Conservation (phyloP, 805 yeast species). For the Ogataea chonburiensis region DNA sequence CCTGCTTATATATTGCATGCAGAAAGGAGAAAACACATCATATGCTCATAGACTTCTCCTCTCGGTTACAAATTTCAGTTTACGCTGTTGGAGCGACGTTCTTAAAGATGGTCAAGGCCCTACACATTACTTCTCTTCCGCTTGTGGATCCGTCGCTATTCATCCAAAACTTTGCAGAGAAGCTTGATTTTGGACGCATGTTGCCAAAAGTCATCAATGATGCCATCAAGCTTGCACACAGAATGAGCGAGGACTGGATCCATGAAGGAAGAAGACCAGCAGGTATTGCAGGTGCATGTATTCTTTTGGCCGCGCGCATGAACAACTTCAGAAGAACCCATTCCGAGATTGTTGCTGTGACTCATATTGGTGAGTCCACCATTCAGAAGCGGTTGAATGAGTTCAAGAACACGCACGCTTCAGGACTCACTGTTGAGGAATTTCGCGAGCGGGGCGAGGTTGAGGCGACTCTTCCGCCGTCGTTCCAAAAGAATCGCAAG, state of each 20-base stretch:
- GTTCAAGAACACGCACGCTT: slow-evolving; percentile 76
- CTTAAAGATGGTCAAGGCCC: slow-evolving; percentile 82
- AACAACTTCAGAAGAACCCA: slow-evolving; percentile 90
- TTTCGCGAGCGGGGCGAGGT: slow-evolving; percentile 53
- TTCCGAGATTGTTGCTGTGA: slow-evolving; percentile 90
- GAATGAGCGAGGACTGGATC: slow-evolving; percentile 96
- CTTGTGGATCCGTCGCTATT: slow-evolving; percentile 92
- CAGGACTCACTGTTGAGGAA: slow-evolving; percentile 64
- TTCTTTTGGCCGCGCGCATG: slow-evolving; percentile 93
- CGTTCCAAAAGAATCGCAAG: slow-evolving; percentile 62
- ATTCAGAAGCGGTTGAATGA: slow-evolving; percentile 87
- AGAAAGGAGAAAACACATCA: slow-evolving; percentile 88
- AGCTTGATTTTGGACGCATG: slow-evolving; percentile 74
- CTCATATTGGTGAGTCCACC: slow-evolving; percentile 94
- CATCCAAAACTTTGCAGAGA: slow-evolving; percentile 90
- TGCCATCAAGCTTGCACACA: slow-evolving; percentile 79
- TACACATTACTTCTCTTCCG: slow-evolving; percentile 76
- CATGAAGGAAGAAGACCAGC: slow-evolving; percentile 97
- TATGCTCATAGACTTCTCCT: slow-evolving; percentile 93
- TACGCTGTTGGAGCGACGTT: slow-evolving; percentile 96
- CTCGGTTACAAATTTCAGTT: slow-evolving; percentile 85
- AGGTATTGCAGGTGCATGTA: slow-evolving; percentile 97
- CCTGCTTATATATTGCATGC: slow-evolving; percentile 93
- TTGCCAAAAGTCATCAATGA: slow-evolving; percentile 77
- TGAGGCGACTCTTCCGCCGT: slow-evolving; percentile 73